A percentile compares a stretch with the other conserved stretches of the same genome.
phyloP scores from a whole-genome alignment of 306 rosid genomes.

The cucumber (Cucumis sativus) region Cucumber_9930_V3 NC_026655.2:22880001-22880500 shows the following conservation, averaged over 20 bases:
- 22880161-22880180: conserved; percentile 8
- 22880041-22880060: neutral
- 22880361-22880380: too few relatives aligned
- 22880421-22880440: too few relatives aligned
- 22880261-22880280: neutral
- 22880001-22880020: neutral
- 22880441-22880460: too few relatives aligned
- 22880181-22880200: conserved; percentile 8
- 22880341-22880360: too few relatives aligned
- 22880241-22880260: neutral
- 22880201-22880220: neutral
- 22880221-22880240: neutral
- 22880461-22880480: neutral
- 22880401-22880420: too few relatives aligned
- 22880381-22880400: too few relatives aligned
- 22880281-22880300: too few relatives aligned
- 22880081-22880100: neutral
- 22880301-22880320: too few relatives aligned
- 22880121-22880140: conserved; percentile 10
- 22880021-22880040: too few relatives aligned
- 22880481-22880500: neutral
- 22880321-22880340: too few relatives aligned
- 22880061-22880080: too few relatives aligned
- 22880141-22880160: conserved; percentile 5
- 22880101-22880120: conserved; percentile 15